Base-by-base conservation (phyloP, 805 yeast species). In the Candida orba region DNA sequence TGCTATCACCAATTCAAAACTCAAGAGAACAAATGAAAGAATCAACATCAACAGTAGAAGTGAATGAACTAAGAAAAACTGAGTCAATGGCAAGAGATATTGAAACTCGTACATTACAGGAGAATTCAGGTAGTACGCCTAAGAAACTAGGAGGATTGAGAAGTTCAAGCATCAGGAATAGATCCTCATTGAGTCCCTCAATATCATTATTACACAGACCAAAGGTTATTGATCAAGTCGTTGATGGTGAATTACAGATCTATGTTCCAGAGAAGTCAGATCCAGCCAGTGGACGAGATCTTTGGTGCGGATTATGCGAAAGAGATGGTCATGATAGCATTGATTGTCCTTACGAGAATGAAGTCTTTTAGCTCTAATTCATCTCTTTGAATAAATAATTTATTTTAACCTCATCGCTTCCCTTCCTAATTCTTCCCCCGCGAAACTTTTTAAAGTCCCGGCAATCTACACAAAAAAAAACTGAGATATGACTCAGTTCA, bases 291-390 rank as follows among this genome's bases (percentile, higher is more conserved):
- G 96, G 96, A 2, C 72, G 90, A 36, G 67, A 67, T 24, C 72
- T 77, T 49, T 91, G 96, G 95, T 91, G 99, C 66, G 96, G 95
- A 0, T 68, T 88, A 42, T 91, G 99, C 65, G 98, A 91, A 60
- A 69, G 87, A 43, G 80, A 78, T 37, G 99, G 98, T 1, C 99
- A 91, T 58, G 81, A 79, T 39, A 84, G 93, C 50, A 69, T 81
- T 27, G 88, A 88, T 44, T 91, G 99, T 63, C 96, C 96, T 0
- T 88, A 77, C 58, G 95, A 56, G 32, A 58, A 53, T 29, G 60
- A 56, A 34, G 45, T 57, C 17, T 57, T 57, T 36, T 57, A 37
- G 37, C 31, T n/a, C n/a, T 7, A 29, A 29, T 29, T 29, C 10
- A 10, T 29, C 6, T 29, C 5, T 20, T 20, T 20, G 22, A 20